Conservation (phyloP, 345 rosid genomes). For the Toxicodendron radicans region DNA sequence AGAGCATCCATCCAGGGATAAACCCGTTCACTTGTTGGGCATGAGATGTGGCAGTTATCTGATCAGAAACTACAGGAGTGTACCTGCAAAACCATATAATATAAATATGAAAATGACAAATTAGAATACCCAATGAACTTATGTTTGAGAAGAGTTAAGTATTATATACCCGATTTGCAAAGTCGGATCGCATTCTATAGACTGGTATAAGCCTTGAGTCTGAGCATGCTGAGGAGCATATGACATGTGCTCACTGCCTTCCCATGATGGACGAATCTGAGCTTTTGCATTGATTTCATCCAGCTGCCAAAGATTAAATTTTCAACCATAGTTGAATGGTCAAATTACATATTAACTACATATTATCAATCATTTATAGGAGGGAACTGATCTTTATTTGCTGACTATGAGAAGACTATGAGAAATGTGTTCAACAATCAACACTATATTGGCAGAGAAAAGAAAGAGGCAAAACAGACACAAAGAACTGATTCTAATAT, state of each 20-base stretch:
- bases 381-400: no score
- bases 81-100: conserved; percentile 42
- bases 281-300: conserved; percentile 66
- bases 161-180: conserved; percentile 80
- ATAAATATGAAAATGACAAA: not conserved
- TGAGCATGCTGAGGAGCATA: conserved; percentile 71
- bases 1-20: conserved; percentile 99
- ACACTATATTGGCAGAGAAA: no score
- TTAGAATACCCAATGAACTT: not conserved
- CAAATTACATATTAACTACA: no score
- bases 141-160: not conserved
- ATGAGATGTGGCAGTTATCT: conserved; percentile 53
- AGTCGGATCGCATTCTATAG: conserved; percentile 89
- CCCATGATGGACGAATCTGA: conserved; percentile 69
- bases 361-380: no score
- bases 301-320: conserved; percentile 43
- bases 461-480: not conserved
- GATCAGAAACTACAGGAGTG: conserved; percentile 66
- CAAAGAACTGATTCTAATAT: no score
- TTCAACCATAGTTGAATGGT: not conserved
- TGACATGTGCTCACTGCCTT: conserved; percentile 61
- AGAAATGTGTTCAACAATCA: no score
- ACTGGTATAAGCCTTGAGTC: conserved; percentile 71
- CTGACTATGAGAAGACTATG: no score
- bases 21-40: conserved; percentile 74